phyloP scores from a whole-genome alignment of 1,284 basidiomycete genomes.

The Pisolithus thermaeus region DNA sequence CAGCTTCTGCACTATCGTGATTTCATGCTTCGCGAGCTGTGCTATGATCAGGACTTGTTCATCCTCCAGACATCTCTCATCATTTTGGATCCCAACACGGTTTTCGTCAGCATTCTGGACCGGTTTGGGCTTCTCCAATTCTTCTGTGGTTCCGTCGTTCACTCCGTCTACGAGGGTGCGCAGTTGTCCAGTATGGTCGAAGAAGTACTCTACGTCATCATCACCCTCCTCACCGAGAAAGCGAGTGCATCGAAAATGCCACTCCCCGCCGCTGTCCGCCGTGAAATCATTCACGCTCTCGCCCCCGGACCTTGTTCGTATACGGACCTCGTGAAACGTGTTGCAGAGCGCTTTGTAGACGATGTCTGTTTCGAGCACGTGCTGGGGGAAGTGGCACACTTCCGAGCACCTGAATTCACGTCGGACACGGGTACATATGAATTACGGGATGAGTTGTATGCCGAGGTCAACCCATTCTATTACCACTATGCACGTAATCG shows the following conservation, averaged over 20 bases:
- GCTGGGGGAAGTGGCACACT: conserved; percentile 75
- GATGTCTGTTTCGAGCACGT: conserved; percentile 82
- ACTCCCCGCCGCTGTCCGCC: conserved; percentile 61
- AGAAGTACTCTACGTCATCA: conserved; percentile 85
- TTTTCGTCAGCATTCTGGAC: conserved; percentile 85
- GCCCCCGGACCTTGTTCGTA: conserved; percentile 86
- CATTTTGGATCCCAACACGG: conserved; percentile 72
- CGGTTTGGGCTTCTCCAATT: conserved; percentile 81
- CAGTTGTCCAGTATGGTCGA: conserved; percentile 87
- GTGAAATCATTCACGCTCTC: conserved; percentile 89
- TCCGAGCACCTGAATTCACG: conserved; percentile 75
- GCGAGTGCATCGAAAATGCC: conserved; percentile 71
- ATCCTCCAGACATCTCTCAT: conserved; percentile 84
- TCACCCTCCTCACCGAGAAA: conserved; percentile 83
- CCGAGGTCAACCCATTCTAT: conserved; percentile 94
- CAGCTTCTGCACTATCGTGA: conserved; percentile 98
- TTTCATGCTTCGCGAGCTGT: conserved; percentile 91
- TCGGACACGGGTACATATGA: conserved; percentile 85
- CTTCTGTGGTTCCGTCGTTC: conserved; percentile 62
- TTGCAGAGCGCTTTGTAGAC: conserved; percentile 87
- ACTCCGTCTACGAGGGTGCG: conserved; percentile 60
- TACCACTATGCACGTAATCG: conserved; percentile 95
- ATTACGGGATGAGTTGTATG: conserved; percentile 77
- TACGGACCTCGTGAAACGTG: conserved; percentile 87
- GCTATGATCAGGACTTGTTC: conserved; percentile 96